Evolutionary conservation across 805 yeast genomes (phyloP).

Genomic region (Zygoascus biomembranicola): DNA sequence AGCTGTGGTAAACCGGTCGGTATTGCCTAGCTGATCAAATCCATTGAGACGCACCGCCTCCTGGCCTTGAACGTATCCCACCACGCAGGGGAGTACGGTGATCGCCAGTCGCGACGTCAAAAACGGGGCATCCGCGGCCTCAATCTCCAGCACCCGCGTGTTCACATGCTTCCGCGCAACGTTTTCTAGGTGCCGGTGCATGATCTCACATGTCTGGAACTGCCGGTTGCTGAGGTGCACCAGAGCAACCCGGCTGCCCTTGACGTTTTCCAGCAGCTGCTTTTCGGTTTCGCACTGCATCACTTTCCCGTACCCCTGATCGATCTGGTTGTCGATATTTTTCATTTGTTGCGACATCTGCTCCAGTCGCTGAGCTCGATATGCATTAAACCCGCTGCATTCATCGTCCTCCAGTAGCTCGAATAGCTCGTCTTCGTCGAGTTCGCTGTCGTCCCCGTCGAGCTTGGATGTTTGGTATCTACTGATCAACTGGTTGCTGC

Average conservation of each 20-base stretch:
- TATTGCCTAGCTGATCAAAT: slow-evolving; percentile 47
- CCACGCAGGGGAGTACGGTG: slow-evolving; percentile 63
- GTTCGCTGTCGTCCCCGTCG: slow-evolving; percentile 4
- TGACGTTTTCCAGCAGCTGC: slow-evolving; percentile 44
- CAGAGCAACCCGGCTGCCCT: slow-evolving; percentile 36
- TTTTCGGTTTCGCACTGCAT: slow-evolving; percentile 43
- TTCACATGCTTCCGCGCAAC: slow-evolving; percentile 53
- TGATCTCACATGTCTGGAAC: slow-evolving; percentile 51
- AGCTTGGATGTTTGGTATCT: neutral
- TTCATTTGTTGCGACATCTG: slow-evolving; percentile 42
- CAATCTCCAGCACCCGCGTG: slow-evolving; percentile 38
- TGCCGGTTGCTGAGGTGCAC: slow-evolving; percentile 57
- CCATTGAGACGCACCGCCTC: slow-evolving; percentile 61
- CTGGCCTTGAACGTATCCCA: slow-evolving; percentile 50
- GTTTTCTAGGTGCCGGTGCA: slow-evolving; percentile 39
- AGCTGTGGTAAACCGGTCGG: slow-evolving; percentile 39
- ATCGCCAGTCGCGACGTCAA: slow-evolving; percentile 54
- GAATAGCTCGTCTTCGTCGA: slow-evolving; percentile 22
- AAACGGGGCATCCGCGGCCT: slow-evolving; percentile 65
- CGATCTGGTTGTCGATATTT: slow-evolving; percentile 29
- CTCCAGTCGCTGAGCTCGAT: slow-evolving; percentile 57
- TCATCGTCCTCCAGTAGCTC: slow-evolving; percentile 32
- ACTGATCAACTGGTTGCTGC: neutral
- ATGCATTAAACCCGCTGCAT: slow-evolving; percentile 37
- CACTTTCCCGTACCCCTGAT: slow-evolving; percentile 39